A percentile compares a stretch with the other conserved stretches of the same genome.
Evolutionary conservation across 1,139 yeast genomes (phyloP).

Genomic region (Candida pseudocylindracea): DNA sequence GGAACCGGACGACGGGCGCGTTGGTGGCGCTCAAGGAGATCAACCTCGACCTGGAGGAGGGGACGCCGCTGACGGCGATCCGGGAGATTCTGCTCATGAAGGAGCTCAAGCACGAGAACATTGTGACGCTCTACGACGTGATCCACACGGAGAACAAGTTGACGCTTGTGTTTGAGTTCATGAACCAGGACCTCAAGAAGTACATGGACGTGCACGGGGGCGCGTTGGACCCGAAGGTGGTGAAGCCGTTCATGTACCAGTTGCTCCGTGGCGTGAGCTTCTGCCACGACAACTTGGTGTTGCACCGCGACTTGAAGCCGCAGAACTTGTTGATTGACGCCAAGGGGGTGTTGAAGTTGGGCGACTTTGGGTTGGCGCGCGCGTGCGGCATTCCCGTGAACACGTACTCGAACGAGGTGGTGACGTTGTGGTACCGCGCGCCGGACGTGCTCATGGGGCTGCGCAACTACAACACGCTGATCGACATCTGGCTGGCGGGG

Average conservation of each 20-base stretch:
- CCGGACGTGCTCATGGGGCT: conserved; percentile 95
- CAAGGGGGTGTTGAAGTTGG: conserved; percentile 86
- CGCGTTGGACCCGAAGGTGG: conserved; percentile 57
- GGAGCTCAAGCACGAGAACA: conserved; percentile 85
- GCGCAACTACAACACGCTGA: conserved; percentile 83
- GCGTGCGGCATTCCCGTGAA: conserved; percentile 95
- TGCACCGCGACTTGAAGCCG: conserved; percentile 91
- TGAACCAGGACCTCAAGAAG: conserved; percentile 86
- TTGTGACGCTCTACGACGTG: conserved; percentile 83
- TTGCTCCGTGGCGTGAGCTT: conserved; percentile 75
- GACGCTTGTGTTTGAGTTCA: conserved; percentile 77
- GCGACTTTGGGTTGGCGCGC: conserved; percentile 93
- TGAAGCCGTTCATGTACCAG: conserved; percentile 86
- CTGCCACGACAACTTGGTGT: conserved; percentile 86
- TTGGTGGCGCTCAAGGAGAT: conserved; percentile 90
- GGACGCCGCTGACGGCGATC: conserved; percentile 95
- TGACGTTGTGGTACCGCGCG: conserved; percentile 95
- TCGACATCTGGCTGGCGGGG: conserved; percentile 98
- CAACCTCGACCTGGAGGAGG: conserved; percentile 87
- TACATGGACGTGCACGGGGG: conserved; percentile 93
- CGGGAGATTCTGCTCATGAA: conserved; percentile 93
- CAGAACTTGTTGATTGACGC: conserved; percentile 86
- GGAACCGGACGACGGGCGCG: conserved; percentile 80
- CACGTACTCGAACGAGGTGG: conserved; percentile 95
- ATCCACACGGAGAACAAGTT: conserved; percentile 92